Evolutionary conservation across 176 grass and related monocot species (phyloP), one percentile per base, ranked within the genome.

Genomic region (Bothriochloa decipiens): DNA sequence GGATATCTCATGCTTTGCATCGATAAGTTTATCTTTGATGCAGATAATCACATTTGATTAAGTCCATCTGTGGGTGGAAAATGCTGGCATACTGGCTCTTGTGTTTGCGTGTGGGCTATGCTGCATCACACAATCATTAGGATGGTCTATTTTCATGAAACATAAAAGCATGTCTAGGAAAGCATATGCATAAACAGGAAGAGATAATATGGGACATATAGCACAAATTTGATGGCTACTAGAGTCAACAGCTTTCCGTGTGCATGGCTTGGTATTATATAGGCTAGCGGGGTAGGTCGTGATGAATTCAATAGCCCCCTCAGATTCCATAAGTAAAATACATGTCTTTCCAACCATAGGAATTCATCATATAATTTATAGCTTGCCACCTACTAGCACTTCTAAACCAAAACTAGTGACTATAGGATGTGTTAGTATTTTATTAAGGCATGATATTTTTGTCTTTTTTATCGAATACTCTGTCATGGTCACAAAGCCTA

Each of bases 281-380:
- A 75, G 8, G 61, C 17, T 74, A 69, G 37, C 25, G 2, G 9
- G 18, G 4, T 49, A 68, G 72, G 8, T 86, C 32, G 11, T 45
- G 72, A 71, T 81, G 65, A 77, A 63, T 77, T 63, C 52, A 63
- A 14, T 77, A 39, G 53, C 3, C 37, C 40, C 49, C 9, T 83
- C 62, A 43, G 47, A 84, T 84, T 79, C 80, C 75, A 68, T 63
- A 71, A 90, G 84, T 90, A 52, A 41, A 52, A 80, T 64, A 23
- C 75, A 90, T 23, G 50, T 70, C 33, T 76, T 55, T 63, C 80
- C 70, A 64, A 80, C 76, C 50, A 10, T 36, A 70, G 37, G 52
- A 50, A 50, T 69, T 39, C 74, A 83, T 78, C 83, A 26, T 78
- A 72, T 82, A 73, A 73, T 90, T 67, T 74, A 77, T 78, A 83